Percentiles rank a stretch among this genome's conserved stretches.
These are phyloP conservation scores for Umbelopsis vinacea DNA, from an alignment of 192 early-diverging fungal species.

Conservation along the genomic window DNA sequence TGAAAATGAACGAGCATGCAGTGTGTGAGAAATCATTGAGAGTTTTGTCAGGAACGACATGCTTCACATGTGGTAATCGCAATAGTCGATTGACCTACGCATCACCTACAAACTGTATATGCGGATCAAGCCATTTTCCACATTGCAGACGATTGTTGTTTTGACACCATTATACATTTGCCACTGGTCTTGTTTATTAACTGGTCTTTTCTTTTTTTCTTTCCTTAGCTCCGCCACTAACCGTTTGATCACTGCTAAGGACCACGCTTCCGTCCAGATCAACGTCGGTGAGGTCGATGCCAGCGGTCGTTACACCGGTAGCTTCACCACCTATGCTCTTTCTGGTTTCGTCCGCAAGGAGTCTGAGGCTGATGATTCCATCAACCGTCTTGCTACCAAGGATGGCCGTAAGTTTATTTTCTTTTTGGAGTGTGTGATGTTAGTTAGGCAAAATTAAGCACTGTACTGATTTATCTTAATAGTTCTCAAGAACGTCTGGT, in stretches of 20 bases:
- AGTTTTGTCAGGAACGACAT: no score
- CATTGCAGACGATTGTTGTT: no score
- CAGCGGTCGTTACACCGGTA: conserved; percentile 73
- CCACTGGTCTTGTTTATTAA: conserved; percentile 9
- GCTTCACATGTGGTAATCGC: no score
- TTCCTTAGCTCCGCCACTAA: conserved; percentile 89
- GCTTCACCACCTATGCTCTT: conserved; percentile 87
- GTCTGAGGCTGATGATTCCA: conserved; percentile 93
- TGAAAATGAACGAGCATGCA: no score
- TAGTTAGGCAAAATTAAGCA: not conserved
- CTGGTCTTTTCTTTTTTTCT: conserved; percentile 15
- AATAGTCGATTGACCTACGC: no score
- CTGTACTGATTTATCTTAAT: not conserved
- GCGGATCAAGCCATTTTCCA: no score
- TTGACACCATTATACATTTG: no score
- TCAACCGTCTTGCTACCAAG: conserved; percentile 90
- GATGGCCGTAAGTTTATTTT: conserved; percentile 62
- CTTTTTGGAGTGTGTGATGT: not conserved
- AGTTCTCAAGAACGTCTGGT: conserved; percentile 62
- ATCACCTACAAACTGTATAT: no score
- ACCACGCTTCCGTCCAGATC: conserved; percentile 98
- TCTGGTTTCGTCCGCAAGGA: conserved; percentile 89
- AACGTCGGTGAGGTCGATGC: conserved; percentile 94
- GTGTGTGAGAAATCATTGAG: no score
- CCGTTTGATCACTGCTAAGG: conserved; percentile 97